Percentiles rank a stretch among this genome's conserved stretches.
Conservation (phyloP, 305 asterid genomes). For the Solanum hybrid region DNA sequence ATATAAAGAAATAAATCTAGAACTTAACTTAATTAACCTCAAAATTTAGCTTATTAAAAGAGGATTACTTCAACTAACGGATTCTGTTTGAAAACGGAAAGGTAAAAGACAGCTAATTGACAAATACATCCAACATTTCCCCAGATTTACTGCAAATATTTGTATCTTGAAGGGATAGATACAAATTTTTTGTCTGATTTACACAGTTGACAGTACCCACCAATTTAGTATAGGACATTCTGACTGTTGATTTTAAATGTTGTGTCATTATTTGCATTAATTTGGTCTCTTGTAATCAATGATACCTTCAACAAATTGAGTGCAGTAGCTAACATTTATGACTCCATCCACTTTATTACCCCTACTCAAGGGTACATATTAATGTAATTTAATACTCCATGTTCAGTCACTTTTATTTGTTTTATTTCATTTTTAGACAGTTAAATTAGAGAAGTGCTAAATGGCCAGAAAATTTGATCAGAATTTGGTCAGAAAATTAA, state of each 20-base stretch:
- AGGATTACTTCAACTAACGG: background rate
- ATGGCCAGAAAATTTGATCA: too few species aligned
- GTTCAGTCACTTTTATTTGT: background rate
- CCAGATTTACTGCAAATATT: background rate
- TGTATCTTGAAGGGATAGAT: background rate
- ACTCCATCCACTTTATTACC: background rate
- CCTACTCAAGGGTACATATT: background rate
- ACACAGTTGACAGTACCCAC: background rate
- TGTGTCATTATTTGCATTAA: background rate
- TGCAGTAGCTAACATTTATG: background rate
- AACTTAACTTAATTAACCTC: background rate
- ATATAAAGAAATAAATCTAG: background rate
- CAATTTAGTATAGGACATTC: conserved; percentile 14
- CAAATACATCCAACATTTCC: background rate
- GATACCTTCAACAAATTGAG: background rate
- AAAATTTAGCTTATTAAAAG: background rate
- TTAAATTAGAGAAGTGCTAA: background rate
- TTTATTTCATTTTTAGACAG: background rate
- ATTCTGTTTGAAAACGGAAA: background rate
- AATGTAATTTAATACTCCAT: background rate
- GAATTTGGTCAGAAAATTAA: too few species aligned
- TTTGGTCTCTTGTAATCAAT: background rate
- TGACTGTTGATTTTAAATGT: conserved; percentile 4
- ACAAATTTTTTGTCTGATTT: background rate
- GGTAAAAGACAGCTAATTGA: background rate